Conservation (phyloP, 176 grass and related monocot genomes). For the Carex kokanica region DNA sequence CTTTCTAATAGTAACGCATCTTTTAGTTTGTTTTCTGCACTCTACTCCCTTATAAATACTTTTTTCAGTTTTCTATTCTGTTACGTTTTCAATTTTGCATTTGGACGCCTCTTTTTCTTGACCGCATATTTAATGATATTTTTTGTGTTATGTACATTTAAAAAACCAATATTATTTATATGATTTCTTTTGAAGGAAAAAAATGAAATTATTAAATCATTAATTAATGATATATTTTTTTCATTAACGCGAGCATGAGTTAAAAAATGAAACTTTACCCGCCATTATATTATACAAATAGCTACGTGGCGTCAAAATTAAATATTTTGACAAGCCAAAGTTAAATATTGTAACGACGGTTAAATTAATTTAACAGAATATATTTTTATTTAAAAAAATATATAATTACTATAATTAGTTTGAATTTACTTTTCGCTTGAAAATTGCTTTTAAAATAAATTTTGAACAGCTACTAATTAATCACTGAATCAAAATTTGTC, state of each 20-base stretch:
- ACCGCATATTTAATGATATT: not conserved
- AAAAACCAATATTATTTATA: not conserved
- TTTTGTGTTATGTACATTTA: not conserved
- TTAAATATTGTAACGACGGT: too few relatives aligned
- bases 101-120: not conserved
- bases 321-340: not conserved
- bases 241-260: not conserved
- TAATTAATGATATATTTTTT: not conserved
- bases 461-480: not conserved
- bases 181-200: not conserved
- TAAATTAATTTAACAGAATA: too few relatives aligned
- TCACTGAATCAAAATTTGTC: not conserved
- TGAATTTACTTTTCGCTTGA: not conserved
- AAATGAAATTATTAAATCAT: not conserved
- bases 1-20: not conserved
- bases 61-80: not conserved
- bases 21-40: not conserved
- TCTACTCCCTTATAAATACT: not conserved
- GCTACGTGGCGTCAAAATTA: not conserved
- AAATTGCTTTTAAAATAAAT: not conserved
- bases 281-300: not conserved
- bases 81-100: not conserved
- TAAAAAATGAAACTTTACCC: not conserved
- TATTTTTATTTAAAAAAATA: too few relatives aligned
- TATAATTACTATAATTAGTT: not conserved